These are phyloP conservation scores for Collybiopsis luxurians DNA, from an alignment of 768 basidiomycete genomes.

Conservation along the genomic window DNA sequence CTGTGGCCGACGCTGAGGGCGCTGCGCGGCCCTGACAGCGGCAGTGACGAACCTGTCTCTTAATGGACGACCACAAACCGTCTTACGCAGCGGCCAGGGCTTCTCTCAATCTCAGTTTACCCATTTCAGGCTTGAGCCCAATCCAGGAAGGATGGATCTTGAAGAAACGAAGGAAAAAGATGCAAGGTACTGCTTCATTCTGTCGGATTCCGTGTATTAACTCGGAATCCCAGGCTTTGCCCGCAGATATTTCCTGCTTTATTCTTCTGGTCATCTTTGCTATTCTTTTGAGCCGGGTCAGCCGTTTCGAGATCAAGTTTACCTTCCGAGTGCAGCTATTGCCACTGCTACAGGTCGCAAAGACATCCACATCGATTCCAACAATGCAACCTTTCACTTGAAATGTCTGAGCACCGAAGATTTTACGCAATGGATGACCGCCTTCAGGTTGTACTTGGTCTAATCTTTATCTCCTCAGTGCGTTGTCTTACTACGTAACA, in stretches of 20 bases:
- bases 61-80: not conserved
- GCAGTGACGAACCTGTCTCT: too few species aligned
- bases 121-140: not conserved
- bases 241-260: conserved; percentile 74
- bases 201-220: not conserved
- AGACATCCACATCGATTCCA: conserved; percentile 80
- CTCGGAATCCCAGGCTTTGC: conserved; percentile 61
- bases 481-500: conserved; percentile 23
- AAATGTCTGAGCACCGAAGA: conserved; percentile 72
- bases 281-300: conserved; percentile 76
- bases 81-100: not conserved
- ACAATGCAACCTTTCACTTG: conserved; percentile 76
- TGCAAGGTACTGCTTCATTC: conserved; percentile 60
- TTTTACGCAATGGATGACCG: conserved; percentile 71
- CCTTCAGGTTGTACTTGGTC: conserved; percentile 70
- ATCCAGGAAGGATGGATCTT: conserved; percentile 75
- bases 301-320: conserved; percentile 68
- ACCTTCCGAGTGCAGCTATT: conserved; percentile 69
- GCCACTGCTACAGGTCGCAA: conserved; percentile 69
- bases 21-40: too few species aligned
- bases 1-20: not conserved
- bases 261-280: conserved; percentile 64
- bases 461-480: not conserved
- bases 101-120: not conserved
- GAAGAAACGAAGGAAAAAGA: conserved; percentile 84